Evolutionary conservation across 352 stramenopile genomes (phyloP).

Genomic region (Hyaloperonospora brassicae): DNA sequence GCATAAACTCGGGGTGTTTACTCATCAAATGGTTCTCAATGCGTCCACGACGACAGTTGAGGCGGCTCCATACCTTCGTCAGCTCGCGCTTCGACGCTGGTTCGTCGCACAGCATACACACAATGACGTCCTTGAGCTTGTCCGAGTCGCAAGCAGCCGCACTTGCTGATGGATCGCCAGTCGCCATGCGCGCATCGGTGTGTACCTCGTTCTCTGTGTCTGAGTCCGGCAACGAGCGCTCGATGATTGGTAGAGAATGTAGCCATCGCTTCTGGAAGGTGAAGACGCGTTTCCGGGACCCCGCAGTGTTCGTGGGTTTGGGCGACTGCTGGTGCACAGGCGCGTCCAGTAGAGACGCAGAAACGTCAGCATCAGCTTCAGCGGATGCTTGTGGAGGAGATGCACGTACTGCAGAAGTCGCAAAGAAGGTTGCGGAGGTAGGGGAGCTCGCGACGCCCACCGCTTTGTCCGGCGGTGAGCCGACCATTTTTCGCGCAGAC

Average conservation of each 20-base stretch:
- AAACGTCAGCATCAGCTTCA: conserved; percentile 4
- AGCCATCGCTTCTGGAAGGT: conserved; percentile 78
- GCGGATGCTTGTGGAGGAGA: conserved; percentile 4
- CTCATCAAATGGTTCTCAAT: conserved; percentile 78
- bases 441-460: conserved; percentile 15
- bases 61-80: conserved; percentile 63
- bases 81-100: conserved; percentile 43
- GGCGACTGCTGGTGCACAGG: conserved; percentile 13
- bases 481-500: no score
- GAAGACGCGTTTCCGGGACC: conserved; percentile 60
- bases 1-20: conserved; percentile 78
- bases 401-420: conserved; percentile 7
- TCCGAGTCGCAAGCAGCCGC: conserved; percentile 13
- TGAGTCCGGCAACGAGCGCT: conserved; percentile 46
- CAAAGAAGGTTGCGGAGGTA: conserved; percentile 17
- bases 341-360: background rate
- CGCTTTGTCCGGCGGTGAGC: conserved; percentile 16
- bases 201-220: conserved; percentile 25
- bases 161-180: conserved; percentile 3
- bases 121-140: conserved; percentile 41
- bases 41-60: conserved; percentile 63
- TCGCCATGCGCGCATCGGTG: conserved; percentile 15
- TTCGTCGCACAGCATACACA: conserved; percentile 77
- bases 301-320: conserved; percentile 2
- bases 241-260: conserved; percentile 69